Evolutionary conservation across 2,329 filamentous ascomycete species (phyloP).

Genomic region (Colletotrichum graminicola): DNA sequence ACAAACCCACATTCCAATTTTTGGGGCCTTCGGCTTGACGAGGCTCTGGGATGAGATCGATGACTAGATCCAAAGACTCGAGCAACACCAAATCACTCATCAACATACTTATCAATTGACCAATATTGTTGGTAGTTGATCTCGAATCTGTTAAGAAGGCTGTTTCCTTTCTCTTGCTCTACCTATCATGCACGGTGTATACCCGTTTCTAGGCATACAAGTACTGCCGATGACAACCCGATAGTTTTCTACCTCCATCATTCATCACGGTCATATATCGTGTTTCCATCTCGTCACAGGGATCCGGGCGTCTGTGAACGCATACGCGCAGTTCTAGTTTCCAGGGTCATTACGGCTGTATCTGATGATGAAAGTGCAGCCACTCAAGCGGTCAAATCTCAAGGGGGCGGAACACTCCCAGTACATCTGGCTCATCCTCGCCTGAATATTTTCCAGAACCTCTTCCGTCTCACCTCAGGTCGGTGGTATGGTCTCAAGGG

Average conservation of each 20-base stretch:
- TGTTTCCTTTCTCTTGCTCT: neutral
- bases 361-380: too few relatives aligned
- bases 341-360: too few relatives aligned
- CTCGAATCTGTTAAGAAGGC: neutral
- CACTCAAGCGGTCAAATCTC: neutral
- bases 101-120: neutral
- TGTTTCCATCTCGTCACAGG: neutral
- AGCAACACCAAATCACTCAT: neutral
- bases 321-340: neutral
- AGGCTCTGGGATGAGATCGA: neutral
- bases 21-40: neutral
- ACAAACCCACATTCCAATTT: slow-evolving; percentile 3
- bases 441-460: slow-evolving; percentile 34
- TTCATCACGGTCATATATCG: neutral
- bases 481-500: slow-evolving; percentile 33
- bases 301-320: too few relatives aligned
- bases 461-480: slow-evolving; percentile 15
- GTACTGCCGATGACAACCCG: neutral
- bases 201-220: neutral
- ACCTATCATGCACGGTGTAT: neutral
- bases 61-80: neutral
- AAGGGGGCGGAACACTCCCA: neutral
- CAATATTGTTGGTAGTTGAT: neutral
- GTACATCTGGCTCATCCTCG: neutral
- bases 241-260: neutral